phyloP scores from a whole-genome alignment of 768 basidiomycete genomes.

The Rhodotorula sphaerocarpa region DNA sequence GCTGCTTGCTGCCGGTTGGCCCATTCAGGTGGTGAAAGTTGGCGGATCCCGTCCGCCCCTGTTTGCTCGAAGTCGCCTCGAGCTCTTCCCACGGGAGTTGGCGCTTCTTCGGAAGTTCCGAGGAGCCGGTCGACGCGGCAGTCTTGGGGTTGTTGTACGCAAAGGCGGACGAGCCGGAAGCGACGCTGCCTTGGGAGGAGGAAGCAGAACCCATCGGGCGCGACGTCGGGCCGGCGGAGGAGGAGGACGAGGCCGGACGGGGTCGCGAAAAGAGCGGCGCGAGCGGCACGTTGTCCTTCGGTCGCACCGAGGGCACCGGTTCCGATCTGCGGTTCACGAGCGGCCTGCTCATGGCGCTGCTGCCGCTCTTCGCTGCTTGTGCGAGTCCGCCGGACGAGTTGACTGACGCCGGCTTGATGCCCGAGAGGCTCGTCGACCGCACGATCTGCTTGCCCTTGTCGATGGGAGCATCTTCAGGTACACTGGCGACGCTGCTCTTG shows the following conservation, averaged over 20 bases:
- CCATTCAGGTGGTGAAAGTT: constrained; percentile 30
- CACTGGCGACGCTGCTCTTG: neutral
- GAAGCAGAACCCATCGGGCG: neutral
- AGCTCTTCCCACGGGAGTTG: constrained; percentile 23
- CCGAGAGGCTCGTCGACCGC: neutral
- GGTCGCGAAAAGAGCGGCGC: constrained; percentile 8
- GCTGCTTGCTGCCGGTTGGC: neutral
- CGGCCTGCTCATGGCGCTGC: neutral
- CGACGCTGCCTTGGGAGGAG: neutral
- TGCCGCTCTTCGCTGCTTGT: neutral
- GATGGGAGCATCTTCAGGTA: too few species aligned
- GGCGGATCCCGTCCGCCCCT: neutral
- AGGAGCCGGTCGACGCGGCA: neutral
- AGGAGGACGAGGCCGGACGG: neutral
- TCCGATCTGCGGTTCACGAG: neutral
- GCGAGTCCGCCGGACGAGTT: neutral
- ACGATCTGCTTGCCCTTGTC: neutral
- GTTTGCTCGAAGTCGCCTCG: constrained; percentile 2
- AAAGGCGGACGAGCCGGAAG: constrained; percentile 9
- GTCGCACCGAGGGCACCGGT: neutral
- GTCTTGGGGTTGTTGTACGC: constrained; percentile 14
- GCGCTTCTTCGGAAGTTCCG: constrained; percentile 24
- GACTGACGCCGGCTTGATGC: neutral
- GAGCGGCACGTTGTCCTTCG: neutral
- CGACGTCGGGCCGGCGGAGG: neutral